Percentiles rank a stretch among this genome's conserved stretches.
Conservation (phyloP, 1,284 basidiomycete species). For the Leccinum subrobustum region DNA sequence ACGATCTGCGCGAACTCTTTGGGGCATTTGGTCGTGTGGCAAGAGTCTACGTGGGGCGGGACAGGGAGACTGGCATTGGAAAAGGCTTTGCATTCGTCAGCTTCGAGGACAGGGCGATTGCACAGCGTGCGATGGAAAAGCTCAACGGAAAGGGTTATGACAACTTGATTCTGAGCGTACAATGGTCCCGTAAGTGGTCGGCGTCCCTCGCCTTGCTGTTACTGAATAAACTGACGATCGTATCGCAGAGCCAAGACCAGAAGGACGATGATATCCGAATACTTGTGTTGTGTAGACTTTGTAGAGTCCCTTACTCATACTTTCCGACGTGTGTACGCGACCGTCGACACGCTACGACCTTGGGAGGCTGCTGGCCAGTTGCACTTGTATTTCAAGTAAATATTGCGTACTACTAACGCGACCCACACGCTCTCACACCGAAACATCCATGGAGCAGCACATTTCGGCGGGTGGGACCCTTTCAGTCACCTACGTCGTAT, state of each 20-base stretch:
- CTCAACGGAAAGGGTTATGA: slow-evolving; percentile 92
- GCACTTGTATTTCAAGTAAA: neutral
- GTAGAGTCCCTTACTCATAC: neutral
- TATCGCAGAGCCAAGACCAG: slow-evolving; percentile 41
- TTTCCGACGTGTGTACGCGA: neutral
- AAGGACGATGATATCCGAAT: slow-evolving; percentile 33
- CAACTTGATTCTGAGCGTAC: slow-evolving; percentile 83
- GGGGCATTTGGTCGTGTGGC: slow-evolving; percentile 80
- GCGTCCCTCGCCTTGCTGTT: neutral
- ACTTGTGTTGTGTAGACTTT: neutral
- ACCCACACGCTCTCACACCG: neutral
- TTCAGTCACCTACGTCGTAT: slow-evolving; percentile 52
- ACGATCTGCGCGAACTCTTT: slow-evolving; percentile 93
- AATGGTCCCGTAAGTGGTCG: slow-evolving; percentile 76
- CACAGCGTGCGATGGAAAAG: slow-evolving; percentile 90
- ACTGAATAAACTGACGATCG: neutral
- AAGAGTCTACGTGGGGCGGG: slow-evolving; percentile 92
- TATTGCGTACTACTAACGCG: no score
- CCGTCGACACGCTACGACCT: neutral
- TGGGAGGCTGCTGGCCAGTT: neutral
- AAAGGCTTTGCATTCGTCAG: slow-evolving; percentile 97
- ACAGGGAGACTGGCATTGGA: slow-evolving; percentile 92
- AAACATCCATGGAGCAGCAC: slow-evolving; percentile 12
- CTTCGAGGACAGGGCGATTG: slow-evolving; percentile 82
- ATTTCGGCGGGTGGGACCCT: neutral